Conservation (phyloP, 2,329 filamentous ascomycete genomes). For the Colletotrichum endophyticum region DNA sequence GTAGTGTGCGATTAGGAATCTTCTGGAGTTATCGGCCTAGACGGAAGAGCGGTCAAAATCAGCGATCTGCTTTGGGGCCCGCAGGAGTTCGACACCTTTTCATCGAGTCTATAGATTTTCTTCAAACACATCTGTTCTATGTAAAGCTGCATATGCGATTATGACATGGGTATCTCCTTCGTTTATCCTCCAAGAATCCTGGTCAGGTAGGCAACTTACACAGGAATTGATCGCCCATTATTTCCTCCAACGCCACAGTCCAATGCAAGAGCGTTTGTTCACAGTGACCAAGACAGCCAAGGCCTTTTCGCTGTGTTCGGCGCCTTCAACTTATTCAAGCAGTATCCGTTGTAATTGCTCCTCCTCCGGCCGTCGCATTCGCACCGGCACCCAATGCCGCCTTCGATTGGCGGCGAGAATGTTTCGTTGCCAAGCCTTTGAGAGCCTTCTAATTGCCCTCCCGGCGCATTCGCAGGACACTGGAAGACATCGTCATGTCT, state of each 20-base stretch:
- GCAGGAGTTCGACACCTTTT: neutral
- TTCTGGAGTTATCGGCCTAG: slow-evolving; percentile 10
- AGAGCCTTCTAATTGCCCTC: slow-evolving; percentile 37
- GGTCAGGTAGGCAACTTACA: neutral
- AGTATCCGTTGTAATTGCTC: slow-evolving; percentile 37
- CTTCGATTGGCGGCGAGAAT: slow-evolving; percentile 33
- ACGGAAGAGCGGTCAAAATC: neutral
- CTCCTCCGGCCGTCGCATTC: slow-evolving; percentile 38
- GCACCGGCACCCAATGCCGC: slow-evolving; percentile 46
- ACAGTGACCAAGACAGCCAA: slow-evolving; percentile 24
- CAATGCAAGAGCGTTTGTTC: neutral
- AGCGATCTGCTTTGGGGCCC: neutral
- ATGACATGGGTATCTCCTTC: neutral
- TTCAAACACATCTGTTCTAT: neutral
- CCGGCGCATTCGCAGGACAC: slow-evolving; percentile 40
- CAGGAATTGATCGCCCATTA: neutral
- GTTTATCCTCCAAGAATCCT: neutral
- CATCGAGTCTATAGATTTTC: neutral
- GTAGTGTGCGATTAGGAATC: slow-evolving; percentile 1
- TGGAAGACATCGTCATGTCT: slow-evolving; percentile 38
- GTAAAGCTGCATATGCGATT: neutral
- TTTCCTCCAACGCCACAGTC: neutral
- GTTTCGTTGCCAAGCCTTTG: slow-evolving; percentile 29
- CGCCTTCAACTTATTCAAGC: slow-evolving; percentile 40
- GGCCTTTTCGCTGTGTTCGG: slow-evolving; percentile 47